These are phyloP conservation scores for Chlorella variabilis DNA, from an alignment of 163 green algal genomes.

Conservation along the genomic window DNA sequence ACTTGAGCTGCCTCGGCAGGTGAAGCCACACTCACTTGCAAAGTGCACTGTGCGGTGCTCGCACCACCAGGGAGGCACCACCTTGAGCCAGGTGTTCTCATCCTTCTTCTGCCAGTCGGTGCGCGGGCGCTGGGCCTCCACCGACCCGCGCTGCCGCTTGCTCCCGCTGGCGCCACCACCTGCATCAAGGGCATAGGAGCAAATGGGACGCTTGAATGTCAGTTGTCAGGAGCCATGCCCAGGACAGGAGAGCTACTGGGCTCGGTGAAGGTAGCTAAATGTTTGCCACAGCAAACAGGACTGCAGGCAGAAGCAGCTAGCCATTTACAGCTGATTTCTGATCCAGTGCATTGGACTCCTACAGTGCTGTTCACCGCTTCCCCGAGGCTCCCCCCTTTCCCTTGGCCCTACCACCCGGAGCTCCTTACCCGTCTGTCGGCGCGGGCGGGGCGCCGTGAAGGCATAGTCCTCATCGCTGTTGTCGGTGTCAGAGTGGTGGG, in stretches of 20 bases:
- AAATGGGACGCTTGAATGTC: not conserved
- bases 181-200: not conserved
- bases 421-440: slow-evolving; percentile 3
- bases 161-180: not conserved
- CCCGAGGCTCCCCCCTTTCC: too few species aligned
- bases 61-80: slow-evolving; percentile 55
- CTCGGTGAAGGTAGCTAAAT: too few species aligned
- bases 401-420: too few species aligned
- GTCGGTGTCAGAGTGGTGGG: slow-evolving; percentile 28
- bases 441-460: not conserved
- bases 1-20: too few species aligned
- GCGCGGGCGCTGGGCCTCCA: slow-evolving; percentile 23
- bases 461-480: slow-evolving; percentile 30
- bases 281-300: too few species aligned
- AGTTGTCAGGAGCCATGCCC: too few species aligned
- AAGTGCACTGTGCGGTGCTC: slow-evolving; percentile 57
- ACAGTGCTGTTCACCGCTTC: too few species aligned
- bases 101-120: slow-evolving; percentile 56
- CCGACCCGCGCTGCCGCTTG: not conserved
- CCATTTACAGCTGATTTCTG: too few species aligned
- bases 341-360: too few species aligned
- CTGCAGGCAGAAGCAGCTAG: too few species aligned
- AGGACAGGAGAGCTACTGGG: too few species aligned
- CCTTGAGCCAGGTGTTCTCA: slow-evolving; percentile 45
- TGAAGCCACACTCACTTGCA: slow-evolving; percentile 52